Evolutionary conservation across 768 basidiomycete species (phyloP), one percentile per base, ranked within the genome.

Genomic region (Hortiboletus flavorubellus): DNA sequence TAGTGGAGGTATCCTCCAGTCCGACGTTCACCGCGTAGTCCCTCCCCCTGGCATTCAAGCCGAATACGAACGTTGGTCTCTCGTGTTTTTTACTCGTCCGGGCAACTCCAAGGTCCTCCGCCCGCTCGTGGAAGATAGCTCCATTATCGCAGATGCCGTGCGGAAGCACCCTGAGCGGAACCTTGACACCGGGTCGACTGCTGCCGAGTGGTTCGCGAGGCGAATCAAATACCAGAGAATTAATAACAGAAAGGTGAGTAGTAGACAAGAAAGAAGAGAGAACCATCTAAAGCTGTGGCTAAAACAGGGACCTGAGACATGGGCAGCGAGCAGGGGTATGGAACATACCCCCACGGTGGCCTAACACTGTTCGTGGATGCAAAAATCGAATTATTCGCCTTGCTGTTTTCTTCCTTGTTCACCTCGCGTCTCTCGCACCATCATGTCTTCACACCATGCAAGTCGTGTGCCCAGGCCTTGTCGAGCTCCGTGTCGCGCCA

Each of bases 71-170:
- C 76, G 87, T 9, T 87, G 83, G 80, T 89, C 86, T 5, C 70
- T 87, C 11, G 86, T 85, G 0, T 89, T 80, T 69, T 87, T 89
- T 70, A 82, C 79, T 0, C 76, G 87, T 21, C 86, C 86, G 0
- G 80, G 79, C 8, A 78, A 85, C 63, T 73, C 75, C 2, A 71
- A 78, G 37, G 54, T 76, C 1, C 78, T 87, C 8, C 76, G 75
- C 8, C 78, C 85, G 3, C 69, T 86, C 6, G 68, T 73, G 0
- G 76, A 82, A 30, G 74, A 80, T 8, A 86, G 85, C 53, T 59
- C 72, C 0, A 52, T 79, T 2, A 78, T 87, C 15, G 78, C 80
- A 0, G 73, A 77, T 2, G 73, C 77, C 6, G 71, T 71, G n/a
- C 61, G 54, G 8, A 67, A 67, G 12, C 62, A 61, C 5, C 69